phyloP scores from a whole-genome alignment of 164 flowering plant genomes.

The Santalum album region DNA sequence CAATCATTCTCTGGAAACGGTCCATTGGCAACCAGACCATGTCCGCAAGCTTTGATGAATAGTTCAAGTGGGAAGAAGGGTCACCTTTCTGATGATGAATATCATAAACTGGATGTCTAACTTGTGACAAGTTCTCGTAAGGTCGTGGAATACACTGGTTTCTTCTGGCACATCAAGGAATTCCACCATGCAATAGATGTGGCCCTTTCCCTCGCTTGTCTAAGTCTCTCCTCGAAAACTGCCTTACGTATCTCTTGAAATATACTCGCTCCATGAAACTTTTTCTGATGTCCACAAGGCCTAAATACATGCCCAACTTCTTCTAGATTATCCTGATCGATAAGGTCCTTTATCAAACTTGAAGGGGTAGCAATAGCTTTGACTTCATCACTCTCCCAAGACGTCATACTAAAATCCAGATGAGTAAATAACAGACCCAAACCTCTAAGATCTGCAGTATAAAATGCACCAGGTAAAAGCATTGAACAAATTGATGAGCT shows the following conservation, averaged over 20 bases:
- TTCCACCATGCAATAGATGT: slow-evolving; percentile 97
- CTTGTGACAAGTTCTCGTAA: slow-evolving; percentile 53
- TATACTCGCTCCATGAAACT: slow-evolving; percentile 43
- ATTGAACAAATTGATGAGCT: slow-evolving; percentile 66
- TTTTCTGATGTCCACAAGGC: slow-evolving; percentile 17
- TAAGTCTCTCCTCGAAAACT: slow-evolving; percentile 62
- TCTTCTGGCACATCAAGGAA: slow-evolving; percentile 71
- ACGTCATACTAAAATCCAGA: slow-evolving; percentile 71
- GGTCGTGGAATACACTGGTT: slow-evolving; percentile 65
- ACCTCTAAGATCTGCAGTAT: slow-evolving; percentile 49
- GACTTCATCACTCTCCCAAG: slow-evolving; percentile 88
- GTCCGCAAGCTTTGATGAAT: slow-evolving; percentile 71
- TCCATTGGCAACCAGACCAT: slow-evolving; percentile 78
- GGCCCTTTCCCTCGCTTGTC: slow-evolving; percentile 66
- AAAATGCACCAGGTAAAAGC: slow-evolving; percentile 44
- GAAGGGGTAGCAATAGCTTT: slow-evolving; percentile 67
- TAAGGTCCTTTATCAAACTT: slow-evolving; percentile 40
- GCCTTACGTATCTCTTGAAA: slow-evolving; percentile 80
- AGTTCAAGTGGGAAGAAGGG: slow-evolving; percentile 43
- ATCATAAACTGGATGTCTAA: slow-evolving; percentile 58
- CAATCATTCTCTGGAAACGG: slow-evolving; percentile 55
- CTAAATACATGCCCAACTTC: slow-evolving; percentile 14
- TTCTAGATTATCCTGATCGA: slow-evolving; percentile 12
- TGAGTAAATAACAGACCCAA: slow-evolving; percentile 77
- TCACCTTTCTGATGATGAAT: slow-evolving; percentile 41